Conservation (phyloP, 169 alveolate genomes). For the Plasmodium billcollinsi region DNA sequence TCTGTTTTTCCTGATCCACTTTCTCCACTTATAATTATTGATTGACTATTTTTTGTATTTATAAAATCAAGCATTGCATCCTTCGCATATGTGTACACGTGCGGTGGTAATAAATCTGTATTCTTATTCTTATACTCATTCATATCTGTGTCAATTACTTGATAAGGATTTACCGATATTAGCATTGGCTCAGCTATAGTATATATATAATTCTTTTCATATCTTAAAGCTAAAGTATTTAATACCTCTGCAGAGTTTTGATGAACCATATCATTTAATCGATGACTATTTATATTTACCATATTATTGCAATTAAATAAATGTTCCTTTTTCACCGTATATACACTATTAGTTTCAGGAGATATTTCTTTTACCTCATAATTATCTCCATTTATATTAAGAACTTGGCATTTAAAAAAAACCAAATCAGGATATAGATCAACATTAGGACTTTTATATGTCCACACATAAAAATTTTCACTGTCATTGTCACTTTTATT, state of each 20-base stretch:
- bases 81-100: slow-evolving; percentile 90
- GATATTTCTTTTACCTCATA: slow-evolving; percentile 48
- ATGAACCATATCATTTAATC: slow-evolving; percentile 72
- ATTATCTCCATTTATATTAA: slow-evolving; percentile 60
- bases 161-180: slow-evolving; percentile 73
- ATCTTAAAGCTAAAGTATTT: slow-evolving; percentile 63
- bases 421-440: slow-evolving; percentile 66
- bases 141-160: slow-evolving; percentile 49
- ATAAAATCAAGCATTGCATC: slow-evolving; percentile 87
- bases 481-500: slow-evolving; percentile 33
- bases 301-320: slow-evolving; percentile 52
- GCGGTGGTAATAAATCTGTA: slow-evolving; percentile 87
- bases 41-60: slow-evolving; percentile 87
- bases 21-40: slow-evolving; percentile 99
- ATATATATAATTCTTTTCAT: slow-evolving; percentile 70
- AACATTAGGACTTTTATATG: slow-evolving; percentile 72
- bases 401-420: slow-evolving; percentile 61
- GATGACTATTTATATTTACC: slow-evolving; percentile 69
- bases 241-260: slow-evolving; percentile 72
- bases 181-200: slow-evolving; percentile 76
- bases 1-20: slow-evolving; percentile 99
- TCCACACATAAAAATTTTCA: slow-evolving; percentile 66
- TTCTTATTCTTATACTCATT: slow-evolving; percentile 42
- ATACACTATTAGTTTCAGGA: slow-evolving; percentile 70
- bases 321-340: slow-evolving; percentile 59